Evolutionary conservation across 257 asterid species (phyloP).

Genomic region (Solanum corneliomulleri): DNA sequence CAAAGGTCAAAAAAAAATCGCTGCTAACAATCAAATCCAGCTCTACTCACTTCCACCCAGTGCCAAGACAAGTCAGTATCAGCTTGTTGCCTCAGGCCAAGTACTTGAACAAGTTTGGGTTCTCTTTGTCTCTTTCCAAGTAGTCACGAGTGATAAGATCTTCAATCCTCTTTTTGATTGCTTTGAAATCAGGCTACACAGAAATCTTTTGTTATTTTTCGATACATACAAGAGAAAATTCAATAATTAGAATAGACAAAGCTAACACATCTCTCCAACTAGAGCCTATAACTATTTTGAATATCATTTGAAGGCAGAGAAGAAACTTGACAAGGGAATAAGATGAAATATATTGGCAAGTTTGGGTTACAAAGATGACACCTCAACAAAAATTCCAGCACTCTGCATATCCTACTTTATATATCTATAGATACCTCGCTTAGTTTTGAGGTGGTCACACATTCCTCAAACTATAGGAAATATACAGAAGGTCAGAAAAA

Average conservation of each 20-base stretch:
- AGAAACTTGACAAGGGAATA: not conserved
- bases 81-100: slow-evolving; percentile 18
- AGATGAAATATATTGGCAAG: not conserved
- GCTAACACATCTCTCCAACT: not conserved
- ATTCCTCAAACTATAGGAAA: not conserved
- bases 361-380: not conserved
- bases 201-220: not conserved
- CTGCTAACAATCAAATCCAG: not conserved
- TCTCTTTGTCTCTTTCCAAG: slow-evolving; percentile 39
- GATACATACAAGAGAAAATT: not conserved
- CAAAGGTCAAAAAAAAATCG: not conserved
- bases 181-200: slow-evolving; percentile 42
- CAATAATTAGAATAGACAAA: not conserved
- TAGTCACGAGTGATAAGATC: slow-evolving; percentile 36
- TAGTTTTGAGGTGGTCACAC: not conserved
- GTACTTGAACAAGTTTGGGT: slow-evolving; percentile 33
- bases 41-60: not conserved
- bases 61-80: not conserved
- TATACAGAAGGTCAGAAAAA: not conserved
- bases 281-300: not conserved
- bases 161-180: slow-evolving; percentile 47
- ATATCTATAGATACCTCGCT: not conserved
- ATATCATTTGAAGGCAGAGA: not conserved
- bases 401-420: not conserved
- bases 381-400: not conserved